These are phyloP conservation scores for Musa troglodytarum DNA, from an alignment of 176 grass and related monocot genomes.

Conservation along the genomic window DNA sequence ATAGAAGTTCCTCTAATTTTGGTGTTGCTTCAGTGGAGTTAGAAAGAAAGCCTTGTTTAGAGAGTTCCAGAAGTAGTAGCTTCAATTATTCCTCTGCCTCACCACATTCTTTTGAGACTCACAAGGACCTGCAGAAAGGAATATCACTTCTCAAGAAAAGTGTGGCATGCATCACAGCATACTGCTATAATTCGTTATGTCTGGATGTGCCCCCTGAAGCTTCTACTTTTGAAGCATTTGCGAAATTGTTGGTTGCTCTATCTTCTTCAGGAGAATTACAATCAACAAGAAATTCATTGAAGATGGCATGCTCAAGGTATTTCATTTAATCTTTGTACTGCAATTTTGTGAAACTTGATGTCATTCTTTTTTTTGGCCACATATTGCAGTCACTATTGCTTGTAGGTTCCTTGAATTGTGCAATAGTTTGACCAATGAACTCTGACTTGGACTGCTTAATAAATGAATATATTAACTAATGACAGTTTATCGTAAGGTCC, in stretches of 20 bases:
- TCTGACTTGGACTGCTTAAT: no score
- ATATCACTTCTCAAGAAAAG: slow-evolving; percentile 90
- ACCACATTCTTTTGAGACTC: slow-evolving; percentile 72
- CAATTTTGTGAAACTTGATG: neutral
- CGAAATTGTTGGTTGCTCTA: slow-evolving; percentile 62
- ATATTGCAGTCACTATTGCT: no score
- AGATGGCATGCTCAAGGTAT: slow-evolving; percentile 56
- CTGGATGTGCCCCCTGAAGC: slow-evolving; percentile 73
- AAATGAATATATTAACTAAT: no score
- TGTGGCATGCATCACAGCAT: slow-evolving; percentile 60
- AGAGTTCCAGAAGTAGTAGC: slow-evolving; percentile 50
- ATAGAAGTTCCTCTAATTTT: slow-evolving; percentile 48
- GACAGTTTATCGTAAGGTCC: no score
- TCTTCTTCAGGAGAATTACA: slow-evolving; percentile 65
- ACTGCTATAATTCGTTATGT: slow-evolving; percentile 84
- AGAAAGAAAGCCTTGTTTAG: slow-evolving; percentile 41
- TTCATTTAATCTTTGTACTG: no score
- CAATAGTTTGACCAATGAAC: no score
- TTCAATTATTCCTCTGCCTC: slow-evolving; percentile 69
- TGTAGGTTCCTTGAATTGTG: no score
- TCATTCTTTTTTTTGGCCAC: no score
- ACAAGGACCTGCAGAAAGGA: slow-evolving; percentile 74
- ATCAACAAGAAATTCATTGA: slow-evolving; percentile 42
- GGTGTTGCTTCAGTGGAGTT: slow-evolving; percentile 72
- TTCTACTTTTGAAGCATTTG: slow-evolving; percentile 91